Conservation (phyloP, 140 eudicot genomes). For the Bidens hawaiensis region DNA sequence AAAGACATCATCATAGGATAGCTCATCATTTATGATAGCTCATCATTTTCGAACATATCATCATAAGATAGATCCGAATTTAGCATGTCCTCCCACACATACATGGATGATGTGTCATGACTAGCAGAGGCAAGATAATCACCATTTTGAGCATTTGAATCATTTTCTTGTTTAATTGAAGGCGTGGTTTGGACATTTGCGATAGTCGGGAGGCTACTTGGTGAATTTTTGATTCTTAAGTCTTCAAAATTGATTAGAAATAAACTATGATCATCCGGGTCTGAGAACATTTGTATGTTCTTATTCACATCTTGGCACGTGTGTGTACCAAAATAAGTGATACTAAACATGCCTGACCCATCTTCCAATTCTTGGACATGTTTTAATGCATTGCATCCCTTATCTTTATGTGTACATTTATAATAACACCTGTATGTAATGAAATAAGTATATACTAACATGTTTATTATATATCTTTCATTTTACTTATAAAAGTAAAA, state of each 20-base stretch:
- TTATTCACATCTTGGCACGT: constrained; percentile 38
- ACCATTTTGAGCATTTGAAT: constrained; percentile 23
- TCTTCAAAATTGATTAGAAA: constrained; percentile 22
- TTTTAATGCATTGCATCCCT: constrained; percentile 62
- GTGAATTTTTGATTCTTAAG: background rate
- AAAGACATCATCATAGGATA: too few species aligned
- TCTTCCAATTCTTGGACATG: constrained; percentile 61
- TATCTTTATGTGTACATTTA: constrained; percentile 65
- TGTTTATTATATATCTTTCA: too few species aligned
- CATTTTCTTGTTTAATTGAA: constrained; percentile 15
- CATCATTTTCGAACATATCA: background rate
- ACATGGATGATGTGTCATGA: constrained; percentile 6
- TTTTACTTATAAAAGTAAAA: too few species aligned
- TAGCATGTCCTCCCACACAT: constrained; percentile 15
- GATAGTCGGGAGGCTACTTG: constrained; percentile 23
- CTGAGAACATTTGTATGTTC: constrained; percentile 13
- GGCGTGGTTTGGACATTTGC: constrained; percentile 10
- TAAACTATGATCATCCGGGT: background rate
- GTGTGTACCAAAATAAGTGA: constrained; percentile 55
- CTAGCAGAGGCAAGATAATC: background rate
- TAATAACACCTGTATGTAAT: constrained; percentile 60
- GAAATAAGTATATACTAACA: background rate
- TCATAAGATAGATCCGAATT: constrained; percentile 11
- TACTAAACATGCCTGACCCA: constrained; percentile 36
- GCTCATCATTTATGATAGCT: background rate